A percentile compares a stretch with the other conserved stretches of the same genome.
Conservation (phyloP, 1,284 basidiomycete species). For the Ganoderma sp. region DNA sequence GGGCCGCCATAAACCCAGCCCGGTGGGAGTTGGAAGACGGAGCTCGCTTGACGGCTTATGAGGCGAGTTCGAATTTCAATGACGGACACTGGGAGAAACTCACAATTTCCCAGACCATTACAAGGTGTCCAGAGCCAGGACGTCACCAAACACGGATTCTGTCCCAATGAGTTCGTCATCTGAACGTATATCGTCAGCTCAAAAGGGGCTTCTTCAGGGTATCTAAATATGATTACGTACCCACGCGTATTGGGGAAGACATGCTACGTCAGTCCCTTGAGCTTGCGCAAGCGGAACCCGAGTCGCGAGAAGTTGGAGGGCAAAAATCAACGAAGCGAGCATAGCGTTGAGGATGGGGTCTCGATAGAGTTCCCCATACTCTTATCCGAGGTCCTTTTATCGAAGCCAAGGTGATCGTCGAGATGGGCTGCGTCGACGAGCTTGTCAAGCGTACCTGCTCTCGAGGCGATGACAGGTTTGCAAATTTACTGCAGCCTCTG, state of each 20-base stretch:
- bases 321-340: background rate
- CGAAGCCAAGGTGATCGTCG: background rate
- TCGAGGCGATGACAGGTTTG: constrained; percentile 1
- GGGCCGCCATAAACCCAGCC: background rate
- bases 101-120: background rate
- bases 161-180: constrained; percentile 8
- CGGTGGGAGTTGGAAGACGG: background rate
- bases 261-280: background rate
- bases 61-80: background rate
- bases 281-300: background rate
- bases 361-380: background rate
- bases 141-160: constrained; percentile 13
- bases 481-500: background rate
- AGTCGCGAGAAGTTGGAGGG: background rate
- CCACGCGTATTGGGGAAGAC: background rate
- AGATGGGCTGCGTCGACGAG: background rate
- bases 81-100: background rate
- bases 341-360: background rate
- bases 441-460: background rate
- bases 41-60: background rate
- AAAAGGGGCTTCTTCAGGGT: background rate
- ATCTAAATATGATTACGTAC: background rate
- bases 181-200: background rate
- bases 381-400: background rate
- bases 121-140: constrained; percentile 6